These are phyloP conservation scores for Leccinum imitatum DNA, from an alignment of 768 basidiomycete species.

Conservation along the genomic window DNA sequence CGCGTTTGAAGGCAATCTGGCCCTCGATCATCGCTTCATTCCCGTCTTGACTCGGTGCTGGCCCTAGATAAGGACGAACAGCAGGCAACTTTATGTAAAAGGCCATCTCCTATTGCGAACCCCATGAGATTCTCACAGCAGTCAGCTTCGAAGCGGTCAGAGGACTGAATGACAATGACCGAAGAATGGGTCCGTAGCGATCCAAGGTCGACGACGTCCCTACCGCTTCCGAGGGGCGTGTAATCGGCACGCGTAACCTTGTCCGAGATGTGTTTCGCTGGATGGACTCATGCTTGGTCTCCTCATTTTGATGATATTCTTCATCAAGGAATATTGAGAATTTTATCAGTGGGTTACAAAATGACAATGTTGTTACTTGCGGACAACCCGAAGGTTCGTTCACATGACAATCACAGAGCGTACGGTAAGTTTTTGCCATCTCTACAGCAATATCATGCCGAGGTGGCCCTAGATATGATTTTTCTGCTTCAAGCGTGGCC, in stretches of 20 bases:
- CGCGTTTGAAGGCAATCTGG: constrained; percentile 15
- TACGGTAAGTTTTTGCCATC: too few species aligned
- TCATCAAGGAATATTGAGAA: neutral
- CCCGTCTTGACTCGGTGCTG: constrained; percentile 6
- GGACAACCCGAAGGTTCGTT: too few species aligned
- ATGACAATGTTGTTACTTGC: too few species aligned
- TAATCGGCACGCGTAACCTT: too few species aligned
- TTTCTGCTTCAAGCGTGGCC: too few species aligned
- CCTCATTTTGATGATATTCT: neutral
- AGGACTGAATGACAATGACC: neutral
- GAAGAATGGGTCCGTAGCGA: neutral
- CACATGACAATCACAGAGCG: too few species aligned
- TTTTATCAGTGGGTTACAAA: neutral
- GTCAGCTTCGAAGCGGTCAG: constrained; percentile 26
- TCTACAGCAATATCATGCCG: too few species aligned
- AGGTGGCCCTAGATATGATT: too few species aligned
- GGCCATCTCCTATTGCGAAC: too few species aligned
- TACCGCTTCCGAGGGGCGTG: too few species aligned
- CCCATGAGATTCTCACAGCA: constrained; percentile 25
- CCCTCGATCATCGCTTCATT: too few species aligned
- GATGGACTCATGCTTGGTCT: neutral
- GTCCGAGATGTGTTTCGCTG: neutral
- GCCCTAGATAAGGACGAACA: constrained; percentile 39
- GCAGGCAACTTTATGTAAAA: constrained; percentile 4
- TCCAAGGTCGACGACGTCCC: too few species aligned